phyloP scores from a whole-genome alignment of 352 stramenopile genomes.

The Globisporangium uncinulatum region DNA sequence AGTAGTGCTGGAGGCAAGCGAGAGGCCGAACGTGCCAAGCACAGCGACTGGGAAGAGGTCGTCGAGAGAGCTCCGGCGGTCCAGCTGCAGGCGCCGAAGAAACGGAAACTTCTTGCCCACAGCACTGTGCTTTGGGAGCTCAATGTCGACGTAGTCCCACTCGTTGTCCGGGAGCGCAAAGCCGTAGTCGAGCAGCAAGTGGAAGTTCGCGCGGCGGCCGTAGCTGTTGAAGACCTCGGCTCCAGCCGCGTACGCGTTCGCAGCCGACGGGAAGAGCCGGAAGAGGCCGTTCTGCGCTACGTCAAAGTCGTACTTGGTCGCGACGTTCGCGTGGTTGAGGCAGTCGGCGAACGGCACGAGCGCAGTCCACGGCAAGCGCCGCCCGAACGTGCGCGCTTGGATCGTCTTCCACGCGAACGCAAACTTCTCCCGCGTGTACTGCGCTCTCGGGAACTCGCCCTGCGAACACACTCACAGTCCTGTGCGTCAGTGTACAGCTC shows the following conservation, averaged over 20 bases:
- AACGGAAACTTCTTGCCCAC: constrained; percentile 36
- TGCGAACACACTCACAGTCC: constrained; percentile 1
- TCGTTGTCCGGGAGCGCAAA: constrained; percentile 88
- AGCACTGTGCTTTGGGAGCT: constrained; percentile 31
- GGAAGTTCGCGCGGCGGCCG: constrained; percentile 79
- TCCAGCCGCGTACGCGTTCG: constrained; percentile 45
- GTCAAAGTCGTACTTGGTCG: constrained; percentile 86
- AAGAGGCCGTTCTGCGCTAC: constrained; percentile 54
- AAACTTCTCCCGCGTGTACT: constrained; percentile 69
- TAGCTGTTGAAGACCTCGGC: constrained; percentile 92
- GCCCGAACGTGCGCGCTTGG: constrained; percentile 88
- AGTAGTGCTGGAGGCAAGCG: neutral
- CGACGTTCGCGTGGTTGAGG: constrained; percentile 89
- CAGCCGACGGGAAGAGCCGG: constrained; percentile 54
- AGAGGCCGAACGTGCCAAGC: neutral
- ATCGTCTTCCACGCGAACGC: constrained; percentile 87
- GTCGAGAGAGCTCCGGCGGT: constrained; percentile 38
- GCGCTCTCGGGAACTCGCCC: constrained; percentile 35
- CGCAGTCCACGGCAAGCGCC: constrained; percentile 84
- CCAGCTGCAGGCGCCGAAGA: constrained; percentile 40
- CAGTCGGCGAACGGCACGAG: constrained; percentile 92
- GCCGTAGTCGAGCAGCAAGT: constrained; percentile 91
- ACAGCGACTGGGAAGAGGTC: constrained; percentile 32
- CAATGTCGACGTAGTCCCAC: constrained; percentile 79
- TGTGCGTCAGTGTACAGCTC: neutral